Conservation (phyloP, 2,329 filamentous ascomycete species). For the Talaromyces sp. region DNA sequence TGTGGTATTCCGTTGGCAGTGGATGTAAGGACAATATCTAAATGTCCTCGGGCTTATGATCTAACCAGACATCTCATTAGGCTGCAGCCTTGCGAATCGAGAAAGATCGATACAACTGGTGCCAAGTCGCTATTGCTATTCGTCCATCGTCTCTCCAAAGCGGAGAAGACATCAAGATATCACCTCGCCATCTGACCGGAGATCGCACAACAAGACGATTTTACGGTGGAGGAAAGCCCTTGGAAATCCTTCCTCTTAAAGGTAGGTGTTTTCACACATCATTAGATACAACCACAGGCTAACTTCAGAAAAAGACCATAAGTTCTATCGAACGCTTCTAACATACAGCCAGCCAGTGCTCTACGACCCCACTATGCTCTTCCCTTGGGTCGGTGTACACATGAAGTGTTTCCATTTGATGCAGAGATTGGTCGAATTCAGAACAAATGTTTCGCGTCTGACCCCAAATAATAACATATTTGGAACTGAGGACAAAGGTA, state of each 20-base stretch:
- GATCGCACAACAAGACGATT: neutral
- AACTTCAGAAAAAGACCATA: neutral
- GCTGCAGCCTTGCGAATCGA: neutral
- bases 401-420: slow-evolving; percentile 4
- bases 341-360: neutral
- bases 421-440: slow-evolving; percentile 1
- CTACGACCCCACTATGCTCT: neutral
- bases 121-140: neutral
- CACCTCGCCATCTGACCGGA: neutral
- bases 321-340: neutral
- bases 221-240: neutral
- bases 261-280: neutral
- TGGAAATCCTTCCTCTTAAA: neutral
- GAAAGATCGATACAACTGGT: neutral
- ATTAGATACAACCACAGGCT: neutral
- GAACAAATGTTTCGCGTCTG: neutral
- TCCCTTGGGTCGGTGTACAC: slow-evolving; percentile 8
- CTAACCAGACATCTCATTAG: neutral
- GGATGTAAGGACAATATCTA: neutral
- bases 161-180: neutral
- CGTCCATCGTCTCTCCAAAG: slow-evolving; percentile 2
- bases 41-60: neutral
- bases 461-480: neutral
- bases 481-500: neutral
- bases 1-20: neutral